A percentile compares a stretch with the other conserved stretches of the same genome.
Evolutionary conservation across 306 rosid genomes (phyloP).

Genomic region (Fragaria nilgerrensis): DNA sequence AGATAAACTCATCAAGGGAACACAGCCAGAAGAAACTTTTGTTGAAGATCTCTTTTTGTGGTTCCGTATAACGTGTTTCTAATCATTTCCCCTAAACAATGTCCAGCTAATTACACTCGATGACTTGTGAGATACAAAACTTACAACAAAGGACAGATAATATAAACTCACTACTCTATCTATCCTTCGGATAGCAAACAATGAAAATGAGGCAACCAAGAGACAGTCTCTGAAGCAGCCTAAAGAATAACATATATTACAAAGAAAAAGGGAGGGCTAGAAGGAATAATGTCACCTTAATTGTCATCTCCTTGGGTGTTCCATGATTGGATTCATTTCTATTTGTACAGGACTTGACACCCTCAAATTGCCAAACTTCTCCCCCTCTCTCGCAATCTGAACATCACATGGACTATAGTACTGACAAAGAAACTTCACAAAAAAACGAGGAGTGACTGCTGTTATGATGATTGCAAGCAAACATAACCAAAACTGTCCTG

Average conservation of each 20-base stretch:
- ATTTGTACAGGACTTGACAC: slow-evolving; percentile 49
- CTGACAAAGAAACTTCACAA: slow-evolving; percentile 51
- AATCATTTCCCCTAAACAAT: slow-evolving; percentile 11
- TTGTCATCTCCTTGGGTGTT: slow-evolving; percentile 37
- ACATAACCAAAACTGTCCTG: slow-evolving; percentile 61
- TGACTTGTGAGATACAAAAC: slow-evolving; percentile 30
- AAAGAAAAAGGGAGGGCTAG: slow-evolving; percentile 24
- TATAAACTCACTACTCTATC: slow-evolving; percentile 20
- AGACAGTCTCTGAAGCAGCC: slow-evolving; percentile 52
- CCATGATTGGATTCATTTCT: slow-evolving; percentile 66
- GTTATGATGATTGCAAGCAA: slow-evolving; percentile 54
- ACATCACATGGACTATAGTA: slow-evolving; percentile 63
- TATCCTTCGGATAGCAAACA: slow-evolving; percentile 69
- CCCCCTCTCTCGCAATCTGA: slow-evolving; percentile 81
- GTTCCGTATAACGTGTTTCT: not conserved
- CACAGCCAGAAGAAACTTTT: not conserved
- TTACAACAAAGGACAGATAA: slow-evolving; percentile 12
- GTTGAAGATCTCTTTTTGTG: not conserved
- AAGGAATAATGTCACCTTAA: slow-evolving; percentile 22
- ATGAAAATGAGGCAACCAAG: slow-evolving; percentile 43
- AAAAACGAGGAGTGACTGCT: slow-evolving; percentile 69
- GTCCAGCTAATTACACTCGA: slow-evolving; percentile 42
- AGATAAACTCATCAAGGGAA: not conserved
- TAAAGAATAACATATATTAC: slow-evolving; percentile 65
- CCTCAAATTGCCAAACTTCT: slow-evolving; percentile 44